Evolutionary conservation across 2,329 filamentous ascomycete species (phyloP).

Genomic region (Neonectria sp.): DNA sequence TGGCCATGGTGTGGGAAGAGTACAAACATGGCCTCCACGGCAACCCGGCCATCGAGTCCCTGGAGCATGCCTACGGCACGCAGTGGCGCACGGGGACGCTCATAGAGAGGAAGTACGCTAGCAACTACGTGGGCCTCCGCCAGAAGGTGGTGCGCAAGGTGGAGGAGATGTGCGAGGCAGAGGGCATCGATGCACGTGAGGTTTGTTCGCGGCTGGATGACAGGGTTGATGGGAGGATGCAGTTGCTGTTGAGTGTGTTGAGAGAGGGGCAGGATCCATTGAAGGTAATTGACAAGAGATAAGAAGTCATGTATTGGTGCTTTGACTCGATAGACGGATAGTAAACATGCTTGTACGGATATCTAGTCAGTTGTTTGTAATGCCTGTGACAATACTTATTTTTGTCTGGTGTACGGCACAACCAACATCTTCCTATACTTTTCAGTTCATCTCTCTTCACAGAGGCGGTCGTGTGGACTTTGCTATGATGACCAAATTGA

Average conservation of each 20-base stretch:
- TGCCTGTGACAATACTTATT: not conserved
- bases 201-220: slow-evolving; percentile 37
- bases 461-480: too few species aligned
- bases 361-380: not conserved
- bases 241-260: slow-evolving; percentile 39
- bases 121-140: slow-evolving; percentile 46
- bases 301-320: not conserved
- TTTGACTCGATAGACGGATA: not conserved
- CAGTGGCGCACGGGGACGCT: slow-evolving; percentile 38
- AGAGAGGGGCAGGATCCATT: slow-evolving; percentile 42
- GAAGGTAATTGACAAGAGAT: slow-evolving; percentile 29
- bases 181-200: slow-evolving; percentile 10
- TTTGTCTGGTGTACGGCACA: too few species aligned
- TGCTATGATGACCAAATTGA: too few species aligned
- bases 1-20: slow-evolving; percentile 42
- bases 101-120: slow-evolving; percentile 44
- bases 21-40: slow-evolving; percentile 42
- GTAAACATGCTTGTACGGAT: not conserved
- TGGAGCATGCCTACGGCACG: slow-evolving; percentile 40
- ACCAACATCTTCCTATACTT: too few species aligned
- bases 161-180: slow-evolving; percentile 33
- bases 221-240: slow-evolving; percentile 44
- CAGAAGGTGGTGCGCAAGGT: slow-evolving; percentile 40
- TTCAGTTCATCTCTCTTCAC: too few species aligned
- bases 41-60: slow-evolving; percentile 40